phyloP scores from a whole-genome alignment of 2,329 filamentous ascomycete genomes.

The Monilinia vaccinii-corymbosi region DNA sequence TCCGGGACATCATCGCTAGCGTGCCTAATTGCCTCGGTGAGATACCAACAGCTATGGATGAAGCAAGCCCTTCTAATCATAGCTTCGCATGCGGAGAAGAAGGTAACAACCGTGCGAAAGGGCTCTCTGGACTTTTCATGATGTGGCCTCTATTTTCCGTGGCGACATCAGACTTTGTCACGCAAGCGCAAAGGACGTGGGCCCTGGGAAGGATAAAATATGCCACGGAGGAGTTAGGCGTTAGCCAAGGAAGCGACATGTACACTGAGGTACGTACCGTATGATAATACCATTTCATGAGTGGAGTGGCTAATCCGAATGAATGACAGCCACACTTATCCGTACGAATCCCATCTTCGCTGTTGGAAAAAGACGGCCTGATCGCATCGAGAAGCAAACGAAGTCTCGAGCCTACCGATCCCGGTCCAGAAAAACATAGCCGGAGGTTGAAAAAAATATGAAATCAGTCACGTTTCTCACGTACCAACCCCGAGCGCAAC shows the following conservation, averaged over 20 bases:
- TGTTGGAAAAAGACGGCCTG: constrained; percentile 1
- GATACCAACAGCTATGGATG: constrained; percentile 24
- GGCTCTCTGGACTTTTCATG: constrained; percentile 19
- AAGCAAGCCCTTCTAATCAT: constrained; percentile 29
- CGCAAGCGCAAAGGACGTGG: constrained; percentile 16
- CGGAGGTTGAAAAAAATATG: neutral
- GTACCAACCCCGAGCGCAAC: constrained; percentile 1
- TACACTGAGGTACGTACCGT: neutral
- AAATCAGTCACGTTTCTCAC: neutral
- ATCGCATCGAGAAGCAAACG: neutral
- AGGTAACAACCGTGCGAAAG: constrained; percentile 12
- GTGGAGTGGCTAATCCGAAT: neutral
- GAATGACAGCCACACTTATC: neutral
- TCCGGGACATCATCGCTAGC: constrained; percentile 49
- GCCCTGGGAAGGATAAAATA: constrained; percentile 19
- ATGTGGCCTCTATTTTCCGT: constrained; percentile 22
- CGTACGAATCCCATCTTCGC: neutral
- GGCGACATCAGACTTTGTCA: constrained; percentile 20
- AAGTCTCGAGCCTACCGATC: neutral
- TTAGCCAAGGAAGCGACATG: constrained; percentile 15
- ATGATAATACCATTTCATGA: neutral
- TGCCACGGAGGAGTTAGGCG: constrained; percentile 19
- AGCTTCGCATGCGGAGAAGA: constrained; percentile 43
- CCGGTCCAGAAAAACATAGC: neutral
- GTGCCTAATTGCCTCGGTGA: constrained; percentile 50